Conservation (phyloP, 2,329 filamentous ascomycete genomes). For the Coniella lustricola region DNA sequence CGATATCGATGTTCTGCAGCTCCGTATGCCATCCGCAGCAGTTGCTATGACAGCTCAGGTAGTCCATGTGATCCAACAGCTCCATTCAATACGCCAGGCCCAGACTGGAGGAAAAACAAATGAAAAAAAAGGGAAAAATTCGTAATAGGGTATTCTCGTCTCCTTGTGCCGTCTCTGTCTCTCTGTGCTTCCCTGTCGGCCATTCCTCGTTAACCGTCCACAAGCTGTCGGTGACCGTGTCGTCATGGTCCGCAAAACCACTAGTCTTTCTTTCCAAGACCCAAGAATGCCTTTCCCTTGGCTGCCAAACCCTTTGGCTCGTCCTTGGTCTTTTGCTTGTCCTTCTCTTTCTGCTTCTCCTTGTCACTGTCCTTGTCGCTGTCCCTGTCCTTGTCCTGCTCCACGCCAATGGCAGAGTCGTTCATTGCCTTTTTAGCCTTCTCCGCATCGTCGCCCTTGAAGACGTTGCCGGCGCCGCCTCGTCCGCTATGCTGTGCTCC, state of each 20-base stretch:
- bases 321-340: constrained; percentile 26
- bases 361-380: constrained; percentile 30
- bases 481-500: constrained; percentile 61
- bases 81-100: not conserved
- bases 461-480: constrained; percentile 68
- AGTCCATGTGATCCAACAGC: not conserved
- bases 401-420: constrained; percentile 27
- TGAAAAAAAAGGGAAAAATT: not conserved
- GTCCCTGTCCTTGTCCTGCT: constrained; percentile 30
- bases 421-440: constrained; percentile 21
- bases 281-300: constrained; percentile 42
- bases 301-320: constrained; percentile 27
- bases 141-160: not conserved
- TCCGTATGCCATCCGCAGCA: no score
- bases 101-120: not conserved
- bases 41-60: not conserved
- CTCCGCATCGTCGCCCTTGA: constrained; percentile 38
- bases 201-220: not conserved
- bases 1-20: no score
- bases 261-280: constrained; percentile 37
- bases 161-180: not conserved
- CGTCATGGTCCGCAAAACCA: not conserved
- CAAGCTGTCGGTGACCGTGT: not conserved
- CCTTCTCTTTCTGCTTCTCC: constrained; percentile 36
- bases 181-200: not conserved